phyloP scores from a whole-genome alignment of 106 monocot species.

The Acanthochlamys bracteata region DNA sequence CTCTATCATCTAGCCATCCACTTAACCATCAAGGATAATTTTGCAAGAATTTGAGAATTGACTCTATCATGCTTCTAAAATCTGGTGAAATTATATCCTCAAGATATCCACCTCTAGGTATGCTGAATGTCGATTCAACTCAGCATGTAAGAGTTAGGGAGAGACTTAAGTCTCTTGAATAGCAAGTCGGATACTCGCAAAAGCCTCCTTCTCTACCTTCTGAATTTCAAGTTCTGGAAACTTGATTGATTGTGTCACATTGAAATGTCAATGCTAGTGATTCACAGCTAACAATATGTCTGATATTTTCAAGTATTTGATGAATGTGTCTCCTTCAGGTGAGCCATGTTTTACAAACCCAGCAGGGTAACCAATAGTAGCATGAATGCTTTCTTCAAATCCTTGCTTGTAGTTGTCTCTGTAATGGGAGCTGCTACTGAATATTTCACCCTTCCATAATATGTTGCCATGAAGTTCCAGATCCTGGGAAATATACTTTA shows the following conservation, averaged over 20 bases:
- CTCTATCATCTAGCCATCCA: background rate
- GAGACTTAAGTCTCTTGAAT: too few relatives aligned
- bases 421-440: background rate
- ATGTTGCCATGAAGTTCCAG: slow-evolving; percentile 60
- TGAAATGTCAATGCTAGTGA: background rate
- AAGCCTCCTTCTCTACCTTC: too few relatives aligned
- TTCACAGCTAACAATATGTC: slow-evolving; percentile 12
- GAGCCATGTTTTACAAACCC: slow-evolving; percentile 70
- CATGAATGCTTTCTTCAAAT: slow-evolving; percentile 50
- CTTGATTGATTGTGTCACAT: too few relatives aligned
- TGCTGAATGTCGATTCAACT: too few relatives aligned
- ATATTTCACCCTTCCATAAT: slow-evolving; percentile 59
- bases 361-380: slow-evolving; percentile 73
- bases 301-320: slow-evolving; percentile 53
- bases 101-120: too few relatives aligned
- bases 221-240: too few relatives aligned
- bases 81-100: too few relatives aligned
- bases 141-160: too few relatives aligned
- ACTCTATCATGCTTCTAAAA: too few relatives aligned
- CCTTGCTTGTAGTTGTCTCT: slow-evolving; percentile 15
- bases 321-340: slow-evolving; percentile 38
- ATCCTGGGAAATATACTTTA: slow-evolving; percentile 52
- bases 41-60: too few relatives aligned
- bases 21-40: too few relatives aligned
- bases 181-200: too few relatives aligned